Base-by-base conservation (phyloP, 768 basidiomycete genomes). In the Trametes cinnabarina region DNA sequence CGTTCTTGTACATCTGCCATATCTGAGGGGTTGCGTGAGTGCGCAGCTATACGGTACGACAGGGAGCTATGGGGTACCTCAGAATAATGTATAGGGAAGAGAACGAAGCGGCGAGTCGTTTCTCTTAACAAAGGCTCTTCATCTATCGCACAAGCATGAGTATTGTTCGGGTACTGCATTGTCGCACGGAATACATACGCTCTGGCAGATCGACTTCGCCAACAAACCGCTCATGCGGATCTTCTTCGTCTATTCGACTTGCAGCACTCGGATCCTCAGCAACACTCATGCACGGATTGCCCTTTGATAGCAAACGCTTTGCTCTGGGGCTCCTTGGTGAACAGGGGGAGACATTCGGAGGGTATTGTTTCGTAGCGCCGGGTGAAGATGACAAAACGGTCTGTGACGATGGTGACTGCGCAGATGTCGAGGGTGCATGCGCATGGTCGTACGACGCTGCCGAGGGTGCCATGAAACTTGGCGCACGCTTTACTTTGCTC, bases 1-100 rank as follows among this genome's bases (percentile, higher is more conserved):
- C 94, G 66, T 91, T 88, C 76, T 97, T 98, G 80, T 98, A 98
- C 79, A 92, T 85, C 66, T 85, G 85, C 94, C 94, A 97, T 64
- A 97, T 94, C 92, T 96, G 37, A 6, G 17, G 63, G 34, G 34
- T 55, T 10, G 15, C 30, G 34, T 17, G 48, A 23, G 12, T 3
- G 23, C 19, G 41, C 7, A 46, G 2, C 25, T 22, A 11, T 30
- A 15, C n/a, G 22, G 32, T 4, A 22, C 8, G 30, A 28, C 26
- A 10, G 35, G 8, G 5, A 44, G n/a, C 14, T 35, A 43, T 12
- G 23, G 66, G 82, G 63, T 60, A 92, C 94, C 77, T 96, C 93
- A 58, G 85, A 81, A 68, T 94, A 96, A 68, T 94, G 88, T 58
- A 97, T 96, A 1, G 95, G 95, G 71, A 95, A 97, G 19, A 98